A percentile compares a stretch with the other conserved stretches of the same genome.
phyloP scores from a whole-genome alignment of 164 flowering plant genomes.

The Taxillus chinensis region DNA sequence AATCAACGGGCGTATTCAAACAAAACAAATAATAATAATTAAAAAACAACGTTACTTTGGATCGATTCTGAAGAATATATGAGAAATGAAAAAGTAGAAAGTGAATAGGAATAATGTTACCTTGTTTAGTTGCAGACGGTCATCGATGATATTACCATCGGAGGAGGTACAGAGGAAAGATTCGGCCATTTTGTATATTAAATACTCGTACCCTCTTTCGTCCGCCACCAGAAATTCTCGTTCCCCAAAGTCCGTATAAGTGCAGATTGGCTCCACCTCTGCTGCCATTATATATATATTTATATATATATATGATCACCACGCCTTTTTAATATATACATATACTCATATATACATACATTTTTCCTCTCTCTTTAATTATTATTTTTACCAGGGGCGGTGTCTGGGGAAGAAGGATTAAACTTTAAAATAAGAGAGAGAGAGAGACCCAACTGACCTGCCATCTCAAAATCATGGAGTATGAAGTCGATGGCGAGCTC shows the following conservation, averaged over 20 bases:
- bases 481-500: conserved; percentile 95
- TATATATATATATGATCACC: neutral
- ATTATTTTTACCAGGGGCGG: too few relatives aligned
- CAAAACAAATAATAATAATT: too few relatives aligned
- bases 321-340: too few relatives aligned
- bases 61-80: too few relatives aligned
- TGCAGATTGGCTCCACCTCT: conserved; percentile 95
- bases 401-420: too few relatives aligned
- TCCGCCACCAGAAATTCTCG: conserved; percentile 77
- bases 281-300: conserved; percentile 5
- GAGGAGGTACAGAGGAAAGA: conserved; percentile 47
- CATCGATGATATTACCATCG: conserved; percentile 57
- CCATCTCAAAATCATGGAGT: conserved; percentile 95
- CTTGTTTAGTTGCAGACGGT: conserved; percentile 74
- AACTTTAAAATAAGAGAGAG: too few relatives aligned
- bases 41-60: too few relatives aligned
- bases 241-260: conserved; percentile 73
- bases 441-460: conserved; percentile 39
- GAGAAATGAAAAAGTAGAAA: too few relatives aligned
- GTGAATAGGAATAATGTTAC: conserved; percentile 18
- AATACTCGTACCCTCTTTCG: conserved; percentile 71
- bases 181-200: conserved; percentile 70
- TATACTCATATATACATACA: too few relatives aligned
- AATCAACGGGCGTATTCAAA: too few relatives aligned
- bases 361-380: too few relatives aligned